Evolutionary conservation across 2,329 filamentous ascomycete species (phyloP), one percentile per base, ranked within the genome.

Genomic region (Colletotrichum gigasporum): DNA sequence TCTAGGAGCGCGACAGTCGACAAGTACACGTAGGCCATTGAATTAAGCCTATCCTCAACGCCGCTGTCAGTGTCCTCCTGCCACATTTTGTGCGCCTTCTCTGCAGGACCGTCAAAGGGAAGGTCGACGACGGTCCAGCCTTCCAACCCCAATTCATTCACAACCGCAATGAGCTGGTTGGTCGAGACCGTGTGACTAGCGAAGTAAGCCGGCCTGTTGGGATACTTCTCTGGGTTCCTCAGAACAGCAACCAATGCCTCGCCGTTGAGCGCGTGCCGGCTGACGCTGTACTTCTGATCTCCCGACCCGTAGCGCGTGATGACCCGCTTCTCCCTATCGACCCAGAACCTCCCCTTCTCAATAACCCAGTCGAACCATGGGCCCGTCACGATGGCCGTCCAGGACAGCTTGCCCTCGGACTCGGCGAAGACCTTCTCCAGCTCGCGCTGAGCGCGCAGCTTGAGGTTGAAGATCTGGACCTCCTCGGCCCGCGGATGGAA

Each of bases 301-400:
- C 61, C 64, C 3, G 61, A 65, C 5, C 64, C 64, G 7, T 60
- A 54, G 1, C 63, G 59, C 4, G 65, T 69, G 6, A 71, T 61
- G 0, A 60, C 41, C 14, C 55, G 52, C 1, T 35, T 52, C 6
- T 65, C 39, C 10, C 47, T 54, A 16, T 70, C 32, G 4, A 69
- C 26, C 69, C 69, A 71, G 9, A 71, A 71, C 7, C 51, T 64
- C 1, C 63, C 69, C 6, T 28, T 37, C 26, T 68, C 50, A 9
- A 71, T 69, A 1, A 45, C 41, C 67, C 67, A 71, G 55, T 71
- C 69, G 30, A 68, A 71, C 69, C 67, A 71, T 0, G 51, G 59
- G 2, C 69, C 67, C 1, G 65, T 44, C 0, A 70, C 52, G 24
- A 71, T 66, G n/a, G 68, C 68, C 0, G 69, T 71, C 70, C 68